A percentile compares a stretch with the other conserved stretches of the same genome.
These are phyloP conservation scores for Digitaria exilis DNA, from an alignment of 202 grass and related monocot species.

Conservation along the genomic window DNA sequence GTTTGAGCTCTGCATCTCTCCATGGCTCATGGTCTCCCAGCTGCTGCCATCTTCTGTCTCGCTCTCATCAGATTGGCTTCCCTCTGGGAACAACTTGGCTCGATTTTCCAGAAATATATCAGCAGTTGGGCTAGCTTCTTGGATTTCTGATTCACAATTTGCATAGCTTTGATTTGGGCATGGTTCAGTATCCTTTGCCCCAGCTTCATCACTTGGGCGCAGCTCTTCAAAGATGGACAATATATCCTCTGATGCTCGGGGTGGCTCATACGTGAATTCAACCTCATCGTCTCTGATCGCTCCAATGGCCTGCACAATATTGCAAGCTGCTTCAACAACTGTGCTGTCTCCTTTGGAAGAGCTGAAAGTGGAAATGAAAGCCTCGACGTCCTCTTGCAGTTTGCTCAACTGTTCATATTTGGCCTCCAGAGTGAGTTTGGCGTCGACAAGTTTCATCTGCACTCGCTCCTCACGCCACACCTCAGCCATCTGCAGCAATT, in stretches of 20 bases:
- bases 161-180: slow-evolving; percentile 44
- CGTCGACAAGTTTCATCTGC: slow-evolving; percentile 96
- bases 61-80: slow-evolving; percentile 51
- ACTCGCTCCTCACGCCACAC: slow-evolving; percentile 97
- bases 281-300: slow-evolving; percentile 53
- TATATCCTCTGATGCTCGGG: slow-evolving; percentile 76
- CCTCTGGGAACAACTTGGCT: slow-evolving; percentile 51
- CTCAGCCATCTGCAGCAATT: slow-evolving; percentile 96
- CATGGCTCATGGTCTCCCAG: slow-evolving; percentile 85
- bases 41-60: slow-evolving; percentile 69
- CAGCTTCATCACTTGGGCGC: slow-evolving; percentile 48
- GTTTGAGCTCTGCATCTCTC: slow-evolving; percentile 67
- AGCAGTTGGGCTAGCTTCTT: slow-evolving; percentile 39
- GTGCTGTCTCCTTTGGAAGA: slow-evolving; percentile 39
- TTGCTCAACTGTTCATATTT: slow-evolving; percentile 81
- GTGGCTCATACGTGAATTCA: slow-evolving; percentile 64
- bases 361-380: slow-evolving; percentile 45
- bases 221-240: slow-evolving; percentile 83
- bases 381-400: slow-evolving; percentile 61
- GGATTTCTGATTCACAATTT: slow-evolving; percentile 52
- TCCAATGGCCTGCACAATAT: slow-evolving; percentile 49
- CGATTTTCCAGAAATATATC: slow-evolving; percentile 70
- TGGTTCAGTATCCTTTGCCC: slow-evolving; percentile 50
- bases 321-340: slow-evolving; percentile 44
- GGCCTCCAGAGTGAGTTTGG: slow-evolving; percentile 81